phyloP scores from a whole-genome alignment of 2,329 filamentous ascomycete species.

The Orbilia quercus region DNA sequence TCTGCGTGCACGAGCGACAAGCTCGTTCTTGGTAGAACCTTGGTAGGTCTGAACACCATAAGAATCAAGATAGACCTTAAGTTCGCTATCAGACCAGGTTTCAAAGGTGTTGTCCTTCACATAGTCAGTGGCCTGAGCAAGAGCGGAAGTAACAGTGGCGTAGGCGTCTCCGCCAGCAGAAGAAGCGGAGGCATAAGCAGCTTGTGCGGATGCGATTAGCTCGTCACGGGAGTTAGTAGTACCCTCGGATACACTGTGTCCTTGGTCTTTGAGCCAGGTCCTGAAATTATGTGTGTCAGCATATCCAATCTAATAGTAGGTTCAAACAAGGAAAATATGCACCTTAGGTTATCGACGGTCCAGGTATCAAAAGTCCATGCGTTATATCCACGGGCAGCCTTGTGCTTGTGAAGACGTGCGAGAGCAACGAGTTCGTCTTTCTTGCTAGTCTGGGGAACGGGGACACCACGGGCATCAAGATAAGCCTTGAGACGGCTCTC shows the following conservation, averaged over 20 bases:
- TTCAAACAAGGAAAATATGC: constrained; percentile 58
- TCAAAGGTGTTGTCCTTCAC: constrained; percentile 77
- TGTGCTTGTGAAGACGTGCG: constrained; percentile 78
- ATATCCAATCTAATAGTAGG: not conserved
- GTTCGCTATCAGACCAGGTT: constrained; percentile 77
- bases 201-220: constrained; percentile 73
- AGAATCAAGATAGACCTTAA: constrained; percentile 82
- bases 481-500: constrained; percentile 81
- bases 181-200: constrained; percentile 60
- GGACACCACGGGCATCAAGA: constrained; percentile 79
- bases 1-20: constrained; percentile 76
- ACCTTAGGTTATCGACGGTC: constrained; percentile 76
- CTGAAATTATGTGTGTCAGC: constrained; percentile 61
- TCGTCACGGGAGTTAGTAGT: constrained; percentile 77
- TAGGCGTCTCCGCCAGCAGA: constrained; percentile 69
- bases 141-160: constrained; percentile 77
- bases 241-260: constrained; percentile 71
- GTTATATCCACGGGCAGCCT: constrained; percentile 74
- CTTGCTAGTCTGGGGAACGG: constrained; percentile 77
- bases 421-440: constrained; percentile 78
- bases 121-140: constrained; percentile 73
- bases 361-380: constrained; percentile 85
- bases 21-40: constrained; percentile 74
- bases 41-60: constrained; percentile 78
- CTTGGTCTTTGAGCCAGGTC: constrained; percentile 66